phyloP scores from a whole-genome alignment of 2,329 filamentous ascomycete genomes.

The Apiospora phragmitis region DNA sequence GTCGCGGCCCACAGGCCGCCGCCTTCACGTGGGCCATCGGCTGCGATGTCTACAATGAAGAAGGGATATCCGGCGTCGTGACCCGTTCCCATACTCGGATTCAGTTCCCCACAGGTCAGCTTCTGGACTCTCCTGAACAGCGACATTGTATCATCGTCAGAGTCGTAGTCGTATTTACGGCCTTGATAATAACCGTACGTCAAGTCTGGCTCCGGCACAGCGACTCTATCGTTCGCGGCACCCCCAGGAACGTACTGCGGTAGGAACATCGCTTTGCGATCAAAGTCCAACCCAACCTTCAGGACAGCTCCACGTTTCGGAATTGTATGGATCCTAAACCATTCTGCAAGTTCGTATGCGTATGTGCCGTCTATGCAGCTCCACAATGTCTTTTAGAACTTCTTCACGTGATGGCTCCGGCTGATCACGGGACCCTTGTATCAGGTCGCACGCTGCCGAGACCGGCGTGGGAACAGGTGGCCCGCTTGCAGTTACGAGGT shows the following conservation, averaged over 20 bases:
- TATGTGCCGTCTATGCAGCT: too few species aligned
- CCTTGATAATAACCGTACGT: too few species aligned
- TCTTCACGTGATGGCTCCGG: too few species aligned
- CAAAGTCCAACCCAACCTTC: background rate
- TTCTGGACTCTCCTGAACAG: background rate
- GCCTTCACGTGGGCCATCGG: background rate
- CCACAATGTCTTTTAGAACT: too few species aligned
- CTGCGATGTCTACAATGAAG: background rate
- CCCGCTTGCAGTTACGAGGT: too few species aligned
- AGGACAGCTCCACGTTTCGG: background rate
- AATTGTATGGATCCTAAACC: background rate
- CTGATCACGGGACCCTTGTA: too few species aligned
- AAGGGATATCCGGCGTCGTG: background rate
- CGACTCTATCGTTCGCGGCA: background rate
- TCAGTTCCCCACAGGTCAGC: background rate
- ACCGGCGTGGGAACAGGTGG: too few species aligned
- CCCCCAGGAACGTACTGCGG: background rate
- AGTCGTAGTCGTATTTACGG: too few species aligned
- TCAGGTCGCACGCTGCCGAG: too few species aligned
- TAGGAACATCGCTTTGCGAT: background rate
- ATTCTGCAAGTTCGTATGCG: too few species aligned
- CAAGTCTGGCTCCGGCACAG: background rate
- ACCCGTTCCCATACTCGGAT: background rate
- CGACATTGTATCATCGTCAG: too few species aligned
- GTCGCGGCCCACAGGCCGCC: background rate